These are phyloP conservation scores for Sorghum bicolor DNA, from an alignment of 176 grass and related monocot genomes.

Conservation along the genomic window Sorghum_bicolor_NCBIv3 NC_012873.2:56315501-56316000, in stretches of 20 bases:
- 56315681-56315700: too few species aligned
- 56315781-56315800: constrained; percentile 92
- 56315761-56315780: constrained; percentile 97
- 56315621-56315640: too few species aligned
- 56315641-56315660: too few species aligned
- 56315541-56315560: too few species aligned
- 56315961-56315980: neutral
- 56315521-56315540: constrained; percentile 2
- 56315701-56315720: neutral
- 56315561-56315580: too few species aligned
- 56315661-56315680: too few species aligned
- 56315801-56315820: constrained; percentile 97
- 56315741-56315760: constrained; percentile 43
- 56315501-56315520: neutral
- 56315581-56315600: too few species aligned
- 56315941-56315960: constrained; percentile 8
- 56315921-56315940: constrained; percentile 1
- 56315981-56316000: constrained; percentile 15
- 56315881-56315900: neutral
- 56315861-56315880: neutral
- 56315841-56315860: constrained; percentile 52
- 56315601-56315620: too few species aligned
- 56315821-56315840: constrained; percentile 98
- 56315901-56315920: neutral
- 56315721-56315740: neutral